A percentile compares a stretch with the other conserved stretches of the same genome.
Evolutionary conservation across 2,329 filamentous ascomycete species (phyloP).

Genomic region (Trematosphaeria pertusa): DNA sequence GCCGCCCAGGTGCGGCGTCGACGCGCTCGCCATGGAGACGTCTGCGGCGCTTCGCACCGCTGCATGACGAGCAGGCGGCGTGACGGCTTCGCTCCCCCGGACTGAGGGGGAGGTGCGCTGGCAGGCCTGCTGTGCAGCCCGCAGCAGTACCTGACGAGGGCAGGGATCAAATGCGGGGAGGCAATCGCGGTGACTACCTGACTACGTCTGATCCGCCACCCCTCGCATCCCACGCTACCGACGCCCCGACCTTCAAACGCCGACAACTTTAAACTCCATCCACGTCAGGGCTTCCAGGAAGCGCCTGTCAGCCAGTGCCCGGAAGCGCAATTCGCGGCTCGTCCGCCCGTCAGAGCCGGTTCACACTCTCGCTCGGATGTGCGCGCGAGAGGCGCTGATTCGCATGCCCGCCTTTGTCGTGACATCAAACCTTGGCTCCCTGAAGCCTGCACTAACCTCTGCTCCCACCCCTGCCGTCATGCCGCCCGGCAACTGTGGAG

Average conservation of each 20-base stretch:
- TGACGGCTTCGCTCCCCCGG: slow-evolving; percentile 12
- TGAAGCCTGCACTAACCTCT: slow-evolving; percentile 30
- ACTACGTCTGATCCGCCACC: slow-evolving; percentile 27
- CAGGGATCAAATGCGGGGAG: slow-evolving; percentile 42
- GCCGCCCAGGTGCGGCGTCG: slow-evolving; percentile 1
- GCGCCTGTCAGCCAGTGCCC: slow-evolving; percentile 11
- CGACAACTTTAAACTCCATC: slow-evolving; percentile 27
- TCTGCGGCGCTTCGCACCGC: too few species aligned
- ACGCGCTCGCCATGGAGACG: too few species aligned
- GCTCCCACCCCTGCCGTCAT: slow-evolving; percentile 47
- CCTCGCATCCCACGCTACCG: slow-evolving; percentile 40
- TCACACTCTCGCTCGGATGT: slow-evolving; percentile 22
- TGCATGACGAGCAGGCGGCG: slow-evolving; percentile 1
- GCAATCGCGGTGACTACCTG: slow-evolving; percentile 23
- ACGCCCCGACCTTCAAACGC: slow-evolving; percentile 40
- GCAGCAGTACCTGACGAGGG: slow-evolving; percentile 40
- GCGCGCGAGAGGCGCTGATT: slow-evolving; percentile 29
- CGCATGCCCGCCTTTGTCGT: slow-evolving; percentile 26
- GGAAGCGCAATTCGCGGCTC: slow-evolving; percentile 23
- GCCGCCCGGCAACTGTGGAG: slow-evolving; percentile 31
- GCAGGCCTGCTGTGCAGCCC: slow-evolving; percentile 19
- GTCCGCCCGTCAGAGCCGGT: slow-evolving; percentile 23
- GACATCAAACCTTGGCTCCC: slow-evolving; percentile 42
- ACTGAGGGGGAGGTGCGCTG: slow-evolving; percentile 23
- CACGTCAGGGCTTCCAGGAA: slow-evolving; percentile 12